Base-by-base conservation (phyloP, 805 yeast genomes). In the Isabelozyma gotoi region DNA sequence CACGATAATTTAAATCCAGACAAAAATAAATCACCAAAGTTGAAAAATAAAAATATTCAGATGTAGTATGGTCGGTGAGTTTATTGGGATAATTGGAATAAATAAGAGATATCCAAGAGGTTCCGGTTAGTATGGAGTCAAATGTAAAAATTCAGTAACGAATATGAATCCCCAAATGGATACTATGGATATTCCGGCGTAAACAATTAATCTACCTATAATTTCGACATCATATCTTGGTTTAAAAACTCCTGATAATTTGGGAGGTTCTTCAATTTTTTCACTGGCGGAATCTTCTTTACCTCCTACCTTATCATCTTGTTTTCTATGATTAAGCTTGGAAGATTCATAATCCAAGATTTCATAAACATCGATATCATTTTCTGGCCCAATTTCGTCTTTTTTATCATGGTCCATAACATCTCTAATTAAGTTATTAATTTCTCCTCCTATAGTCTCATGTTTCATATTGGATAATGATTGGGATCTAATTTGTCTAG, bases 181-280 rank as follows among this genome's bases (percentile, higher is more conserved):
- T 24, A 77, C 63, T 19, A 72, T 54, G 0, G 94, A 77, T 20
- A 92, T 80, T 0, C 98, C 98, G 1, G 87, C 84, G 64, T 92
- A 92, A 1, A 90, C 86, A 14, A 85, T 64, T 48, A 87, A 68
- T 54, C 96, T 75, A 7, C 94, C 90, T 24, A 88, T 64, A 3
- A 88, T 85, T 48, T 85, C 92, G 21, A 85, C 82, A 44, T 82
- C 90, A 52, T 84, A 83, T 39, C 91, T 74, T 2, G 81, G 76
- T 44, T 73, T 73, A 55, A 77, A 79, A 0, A 81, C 85, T 12
- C 76, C 78, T 49, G 71, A 46, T 36, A 50, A 52, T 45, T 57
- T 15, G 36, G 39, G 45, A 14, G 38, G 31, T 33, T 39, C 37
- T 41, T 27, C 40, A 12, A 24, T 21, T 19, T 19, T 29, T 11